phyloP scores from a whole-genome alignment of 2,329 filamentous ascomycete species.

The Ophioceras dolichostomum region DNA sequence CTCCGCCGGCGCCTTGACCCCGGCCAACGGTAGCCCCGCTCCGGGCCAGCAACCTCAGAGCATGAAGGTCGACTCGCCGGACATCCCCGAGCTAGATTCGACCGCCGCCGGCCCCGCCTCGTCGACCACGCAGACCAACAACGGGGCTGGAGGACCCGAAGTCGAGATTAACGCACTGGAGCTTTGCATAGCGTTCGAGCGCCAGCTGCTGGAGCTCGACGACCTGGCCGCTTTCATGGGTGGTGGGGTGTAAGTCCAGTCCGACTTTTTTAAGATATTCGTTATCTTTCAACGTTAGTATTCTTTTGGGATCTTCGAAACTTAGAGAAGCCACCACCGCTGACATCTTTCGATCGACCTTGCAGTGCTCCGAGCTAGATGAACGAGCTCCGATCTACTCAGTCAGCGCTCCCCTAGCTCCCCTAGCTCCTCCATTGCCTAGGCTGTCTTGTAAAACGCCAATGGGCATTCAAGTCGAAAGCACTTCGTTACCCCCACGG shows the following conservation, averaged over 20 bases:
- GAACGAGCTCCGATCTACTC: too few species aligned
- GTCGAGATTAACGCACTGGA: slow-evolving; percentile 46
- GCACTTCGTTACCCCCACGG: too few species aligned
- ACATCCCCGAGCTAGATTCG: slow-evolving; percentile 13
- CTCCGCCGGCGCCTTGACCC: slow-evolving; percentile 33
- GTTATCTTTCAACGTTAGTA: too few species aligned
- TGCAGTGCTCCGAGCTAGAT: too few species aligned
- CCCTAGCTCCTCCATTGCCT: too few species aligned
- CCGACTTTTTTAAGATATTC: too few species aligned
- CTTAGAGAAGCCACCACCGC: too few species aligned
- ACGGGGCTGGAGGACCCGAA: slow-evolving; percentile 12
- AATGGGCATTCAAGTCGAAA: too few species aligned
- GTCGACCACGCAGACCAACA: slow-evolving; percentile 4
- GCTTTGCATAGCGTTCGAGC: slow-evolving; percentile 45
- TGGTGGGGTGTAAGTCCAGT: slow-evolving; percentile 38
- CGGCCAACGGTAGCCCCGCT: slow-evolving; percentile 30
- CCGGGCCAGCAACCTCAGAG: slow-evolving; percentile 8
- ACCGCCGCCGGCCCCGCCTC: slow-evolving; percentile 10
- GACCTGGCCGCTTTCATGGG: slow-evolving; percentile 52
- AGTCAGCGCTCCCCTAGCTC: too few species aligned
- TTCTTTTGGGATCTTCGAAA: too few species aligned
- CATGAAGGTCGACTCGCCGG: slow-evolving; percentile 20
- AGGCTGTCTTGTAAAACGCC: too few species aligned
- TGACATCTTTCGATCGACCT: too few species aligned
- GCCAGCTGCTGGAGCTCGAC: slow-evolving; percentile 46